Evolutionary conservation across 2,329 filamentous ascomycete genomes (phyloP), one percentile per base, ranked within the genome.

Genomic region (Didymella segeticola): DNA sequence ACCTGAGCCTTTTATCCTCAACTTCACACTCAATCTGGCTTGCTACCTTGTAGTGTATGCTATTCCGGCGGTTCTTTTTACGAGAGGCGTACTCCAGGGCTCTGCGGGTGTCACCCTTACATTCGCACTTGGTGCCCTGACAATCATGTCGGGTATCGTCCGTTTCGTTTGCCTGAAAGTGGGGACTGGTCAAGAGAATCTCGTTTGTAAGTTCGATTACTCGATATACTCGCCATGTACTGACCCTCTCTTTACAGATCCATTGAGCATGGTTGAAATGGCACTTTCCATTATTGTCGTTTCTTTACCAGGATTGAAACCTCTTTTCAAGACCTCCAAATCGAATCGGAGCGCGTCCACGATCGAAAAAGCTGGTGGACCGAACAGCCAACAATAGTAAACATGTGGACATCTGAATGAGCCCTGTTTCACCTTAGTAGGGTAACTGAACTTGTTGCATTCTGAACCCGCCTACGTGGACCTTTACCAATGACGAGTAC

Each of bases 151-250:
- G 1, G 48, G 62, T 14, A 62, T 65, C 14, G 61, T 65, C 14
- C 53, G 62, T 2, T 65, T 65, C 22, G 55, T 56, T 1, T 57
- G 50, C 15, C 37, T 65, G 15, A 65, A 63, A 17, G 49, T 65
- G 17, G 62, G 62, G 4, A 65, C 62, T 29, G 62, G 62, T 1
- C 62, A 65, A 10, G 57, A 58, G 23, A 65, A 65, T 37, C 57
- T 65, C n/a, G 62, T 65, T 61, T 65, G 62, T 65, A 57, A 63
- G 62, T 64, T 29, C 9, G 12, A 26, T n/a, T n/a, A n/a, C n/a
- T 12, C 15, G 2, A 2, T 1, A 12, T 9, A n/a, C 2, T n/a
- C 12, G 14, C 12, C 3, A 10, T 5, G 14, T 17, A 29, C 43
- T 46, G 4, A 51, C 31, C 9, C 2, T 12, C 4, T 5, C 8